Evolutionary conservation across 108 stramenopile species (phyloP).

Genomic region (Schizochytrium sp.): DNA sequence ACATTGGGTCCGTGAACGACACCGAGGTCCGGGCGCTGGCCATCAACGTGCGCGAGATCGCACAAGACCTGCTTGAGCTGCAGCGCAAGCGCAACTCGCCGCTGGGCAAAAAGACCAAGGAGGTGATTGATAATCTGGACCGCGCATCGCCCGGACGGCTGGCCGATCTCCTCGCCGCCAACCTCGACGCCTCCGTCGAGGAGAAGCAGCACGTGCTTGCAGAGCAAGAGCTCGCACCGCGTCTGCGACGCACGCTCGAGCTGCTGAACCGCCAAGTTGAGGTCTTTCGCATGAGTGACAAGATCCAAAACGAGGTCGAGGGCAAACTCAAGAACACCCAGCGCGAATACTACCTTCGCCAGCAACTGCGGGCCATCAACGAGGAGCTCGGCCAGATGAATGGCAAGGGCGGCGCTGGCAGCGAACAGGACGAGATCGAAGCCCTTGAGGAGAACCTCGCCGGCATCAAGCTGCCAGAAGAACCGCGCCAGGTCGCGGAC

Average conservation of each 20-base stretch:
- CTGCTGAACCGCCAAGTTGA: conserved; percentile 75
- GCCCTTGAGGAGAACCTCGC: neutral
- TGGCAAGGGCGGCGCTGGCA: conserved; percentile 79
- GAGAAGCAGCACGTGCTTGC: conserved; percentile 84
- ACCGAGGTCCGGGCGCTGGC: neutral
- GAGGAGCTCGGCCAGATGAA: conserved; percentile 91
- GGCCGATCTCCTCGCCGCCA: conserved; percentile 78
- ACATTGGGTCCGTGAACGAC: neutral
- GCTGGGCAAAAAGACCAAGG: conserved; percentile 74
- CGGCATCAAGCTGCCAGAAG: conserved; percentile 60
- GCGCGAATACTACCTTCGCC: conserved; percentile 78
- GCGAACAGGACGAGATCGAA: conserved; percentile 75
- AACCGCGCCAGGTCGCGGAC: conserved; percentile 62
- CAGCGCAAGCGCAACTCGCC: conserved; percentile 76
- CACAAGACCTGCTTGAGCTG: conserved; percentile 81
- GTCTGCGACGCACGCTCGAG: conserved; percentile 76
- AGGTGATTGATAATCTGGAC: conserved; percentile 73
- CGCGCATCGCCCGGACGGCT: conserved; percentile 80
- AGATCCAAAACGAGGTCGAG: conserved; percentile 86
- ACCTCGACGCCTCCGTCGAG: conserved; percentile 60
- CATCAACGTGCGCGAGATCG: conserved; percentile 48
- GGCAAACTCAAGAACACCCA: conserved; percentile 82
- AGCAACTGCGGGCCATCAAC: conserved; percentile 92
- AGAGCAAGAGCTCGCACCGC: conserved; percentile 72
- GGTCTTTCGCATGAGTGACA: conserved; percentile 75